Base-by-base conservation (phyloP, 495 filamentous ascomycete species). In the Penicillium herquei region DNA sequence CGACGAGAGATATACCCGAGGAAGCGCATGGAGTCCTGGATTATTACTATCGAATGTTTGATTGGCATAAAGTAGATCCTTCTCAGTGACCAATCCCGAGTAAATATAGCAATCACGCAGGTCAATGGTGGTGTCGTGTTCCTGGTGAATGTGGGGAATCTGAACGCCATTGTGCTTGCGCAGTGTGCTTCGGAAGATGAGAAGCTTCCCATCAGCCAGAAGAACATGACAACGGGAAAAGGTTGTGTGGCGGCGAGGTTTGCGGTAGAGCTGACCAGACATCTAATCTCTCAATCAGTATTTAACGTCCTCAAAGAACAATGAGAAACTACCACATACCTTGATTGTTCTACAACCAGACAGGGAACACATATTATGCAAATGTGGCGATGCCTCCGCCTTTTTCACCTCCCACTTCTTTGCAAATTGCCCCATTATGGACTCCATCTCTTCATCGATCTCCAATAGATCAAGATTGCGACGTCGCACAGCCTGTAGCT, bases 31-130 rank as follows among this genome's bases (percentile, higher is more conserved):
- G 34, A 82, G 76, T 45, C 87, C 86, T 6, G 87, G 87, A 35
- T 78, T 76, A 55, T 86, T 87, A 52, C 78, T 80, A 64, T 89
- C 87, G 52, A 88, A 88, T 1, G 86, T 88, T 51, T 82, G 79
- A 48, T 89, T 87, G 45, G 82, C 75, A 59, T 90, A 89, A 2
- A 90, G 70, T 18, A 90, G 70, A 49, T 91, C 87, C 13, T 75
- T 77, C 56, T 87, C 85, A 1, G 87, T 86, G 14, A 87, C 60
- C 1, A 89, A 70, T 1, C 87, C 87, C 11, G 81, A 84, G 67
- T 90, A 90, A 51, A 91, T 78, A 63, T 90, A 91, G 68, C 86
- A 90, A 52, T 88, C 83, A 21, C 74, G 76, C 3, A 91, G 78
- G 47, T 86, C 79, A 44, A 90, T 74, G 1, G 76, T 73, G 9